Base-by-base conservation (phyloP, 257 asterid species). In the Paraleonurus japonicus region DNA sequence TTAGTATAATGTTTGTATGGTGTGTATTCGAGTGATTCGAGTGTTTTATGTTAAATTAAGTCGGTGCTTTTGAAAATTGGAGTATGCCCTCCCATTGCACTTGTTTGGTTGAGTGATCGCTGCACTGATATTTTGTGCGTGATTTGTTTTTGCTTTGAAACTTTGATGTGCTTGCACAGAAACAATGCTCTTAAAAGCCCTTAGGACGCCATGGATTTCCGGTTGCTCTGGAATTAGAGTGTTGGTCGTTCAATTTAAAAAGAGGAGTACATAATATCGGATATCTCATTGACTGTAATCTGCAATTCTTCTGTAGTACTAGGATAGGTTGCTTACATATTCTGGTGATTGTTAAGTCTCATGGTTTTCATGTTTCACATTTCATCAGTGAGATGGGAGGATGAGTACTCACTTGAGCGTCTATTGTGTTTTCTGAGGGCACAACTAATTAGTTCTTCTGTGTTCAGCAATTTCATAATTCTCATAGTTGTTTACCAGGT, bases 71-170 rank as follows among this genome's bases (percentile, higher is more conserved):
- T 22, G 58, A 27, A 37, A 51, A 67, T 72, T 15, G 9, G 70
- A 45, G 53, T n/a, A n/a, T n/a, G 30, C 24, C 23, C 10, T 43
- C 23, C 27, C 43, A 10, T 54, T 51, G 27, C 28, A 10, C 27
- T 72, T 77, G 41, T 37, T 50, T 61, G 39, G 55, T 66, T 53
- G 57, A 35, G 26, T 53, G 54, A 22, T 47, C n/a, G 10, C 32
- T 51, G 35, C 47, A 4, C 32, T 22, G n/a, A 32, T 27, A 17
- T 22, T 50, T 47, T 39, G 24, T 43, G 47, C 11, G 58, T 71
- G 30, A 26, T 37, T 48, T 65, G 65, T 45, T 11, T 32, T 50
- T 35, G 37, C 8, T 33, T 54, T 69, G 30, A 2, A 16, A 33
- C 10, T 35, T 59, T 28, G 61, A 16, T 19, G 26, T 16, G 65